Base-by-base conservation (phyloP, 805 yeast genomes). In the Sugiyamaella smithiae region DNA sequence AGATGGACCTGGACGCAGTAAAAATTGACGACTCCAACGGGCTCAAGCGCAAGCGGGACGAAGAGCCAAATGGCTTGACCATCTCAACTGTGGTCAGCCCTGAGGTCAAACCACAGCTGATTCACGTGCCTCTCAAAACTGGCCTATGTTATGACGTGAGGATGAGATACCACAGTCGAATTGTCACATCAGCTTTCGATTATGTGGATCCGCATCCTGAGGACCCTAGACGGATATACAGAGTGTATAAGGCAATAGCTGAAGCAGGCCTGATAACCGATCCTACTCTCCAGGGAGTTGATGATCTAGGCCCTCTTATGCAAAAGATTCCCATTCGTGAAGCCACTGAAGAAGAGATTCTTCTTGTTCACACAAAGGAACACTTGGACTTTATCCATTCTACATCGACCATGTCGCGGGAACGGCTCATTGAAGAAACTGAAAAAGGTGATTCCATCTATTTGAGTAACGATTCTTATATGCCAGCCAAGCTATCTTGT, bases 191-290 rank as follows among this genome's bases (percentile, higher is more conserved):
- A 1, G 88, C 91, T 57, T 86, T 80, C 59, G 97, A 91, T 66
- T 91, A 91, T 67, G 88, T 91, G 45, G 99, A 93, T 63, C 99
- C 98, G 1, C 99, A 93, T 64, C 99, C 99, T 3, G 99, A 93
- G 66, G 99, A 93, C 63, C 99, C 99, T 8, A 77, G 99, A 54
- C 80, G 99, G 57, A 90, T 91, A 31, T 93, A 90, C 68, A 77
- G 98, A 49, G 87, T 93, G 41, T 93, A 93, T 71, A 89, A 93
- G 68, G 85, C 86, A 36, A 75, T 93, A 38, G 97, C 97, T 0
- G 97, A 93, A 62, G 89, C 93, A 32, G 99, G 99, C 0, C 73
- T 93, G 12, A 84, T 93, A 48, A 77, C 72, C 31, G 97, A 91
- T 63, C 84, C 88, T 12, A 76, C 85, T 7, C 71, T 89, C 43